Percentiles rank a stretch among this genome's conserved stretches.
Conservation (phyloP, 2,329 filamentous ascomycete genomes). For the Macrophomina tecta region DNA sequence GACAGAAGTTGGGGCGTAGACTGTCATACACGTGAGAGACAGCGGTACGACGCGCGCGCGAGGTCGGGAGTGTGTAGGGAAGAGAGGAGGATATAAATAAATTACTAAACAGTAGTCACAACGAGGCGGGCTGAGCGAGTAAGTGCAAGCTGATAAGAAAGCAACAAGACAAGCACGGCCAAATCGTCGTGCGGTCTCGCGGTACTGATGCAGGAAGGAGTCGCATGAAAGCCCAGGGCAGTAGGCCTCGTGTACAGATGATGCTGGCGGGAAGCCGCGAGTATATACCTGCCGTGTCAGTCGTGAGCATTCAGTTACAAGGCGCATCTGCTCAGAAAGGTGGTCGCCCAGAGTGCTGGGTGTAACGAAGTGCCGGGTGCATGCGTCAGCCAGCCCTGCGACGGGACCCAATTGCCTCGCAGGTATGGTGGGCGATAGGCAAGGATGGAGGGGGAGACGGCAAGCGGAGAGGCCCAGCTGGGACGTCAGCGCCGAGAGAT, state of each 20-base stretch:
- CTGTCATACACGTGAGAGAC: no score
- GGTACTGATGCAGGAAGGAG: not conserved
- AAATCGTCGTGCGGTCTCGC: not conserved
- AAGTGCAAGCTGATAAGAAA: conserved; percentile 1
- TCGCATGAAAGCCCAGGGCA: not conserved
- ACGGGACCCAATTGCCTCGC: conserved; percentile 9
- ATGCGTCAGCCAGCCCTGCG: not conserved
- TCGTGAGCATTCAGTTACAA: not conserved
- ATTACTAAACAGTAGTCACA: not conserved
- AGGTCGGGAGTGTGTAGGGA: not conserved
- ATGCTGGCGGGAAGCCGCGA: not conserved
- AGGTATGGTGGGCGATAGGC: conserved; percentile 14
- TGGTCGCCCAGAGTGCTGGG: not conserved
- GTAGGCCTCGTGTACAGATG: not conserved
- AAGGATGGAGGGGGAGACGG: conserved; percentile 1
- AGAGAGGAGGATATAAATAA: not conserved
- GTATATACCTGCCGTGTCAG: not conserved
- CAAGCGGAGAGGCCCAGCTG: conserved; percentile 6
- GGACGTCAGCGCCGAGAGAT: conserved; percentile 3
- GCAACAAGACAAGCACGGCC: not conserved
- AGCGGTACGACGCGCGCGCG: not conserved
- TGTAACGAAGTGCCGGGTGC: not conserved
- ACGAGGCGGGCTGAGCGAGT: not conserved
- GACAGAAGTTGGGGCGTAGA: not conserved
- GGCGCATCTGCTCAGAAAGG: not conserved